Conservation (phyloP, 164 flowering plant genomes). For the Cinnamomum chago region DNA sequence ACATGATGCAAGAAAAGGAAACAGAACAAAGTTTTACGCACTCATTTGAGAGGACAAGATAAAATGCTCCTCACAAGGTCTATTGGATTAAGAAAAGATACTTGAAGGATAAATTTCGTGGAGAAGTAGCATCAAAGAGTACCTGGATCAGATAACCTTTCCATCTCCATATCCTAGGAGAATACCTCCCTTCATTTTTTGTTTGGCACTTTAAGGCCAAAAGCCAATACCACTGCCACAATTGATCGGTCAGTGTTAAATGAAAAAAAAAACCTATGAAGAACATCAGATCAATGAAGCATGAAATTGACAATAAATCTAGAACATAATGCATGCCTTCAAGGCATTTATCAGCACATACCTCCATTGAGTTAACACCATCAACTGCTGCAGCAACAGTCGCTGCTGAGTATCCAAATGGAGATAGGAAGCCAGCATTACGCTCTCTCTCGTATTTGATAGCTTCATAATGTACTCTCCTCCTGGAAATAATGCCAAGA, state of each 20-base stretch:
- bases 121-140: constrained; percentile 9
- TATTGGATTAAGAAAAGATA: not conserved
- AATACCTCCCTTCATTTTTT: constrained; percentile 24
- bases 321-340: not conserved
- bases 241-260: constrained; percentile 8
- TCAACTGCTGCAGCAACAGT: constrained; percentile 66
- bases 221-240: constrained; percentile 79
- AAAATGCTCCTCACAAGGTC: too few species aligned
- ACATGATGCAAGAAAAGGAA: too few species aligned
- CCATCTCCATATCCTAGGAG: constrained; percentile 78
- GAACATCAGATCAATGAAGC: constrained; percentile 5
- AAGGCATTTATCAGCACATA: constrained; percentile 11
- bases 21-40: too few species aligned
- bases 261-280: not conserved
- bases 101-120: not conserved
- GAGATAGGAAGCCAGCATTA: constrained; percentile 72
- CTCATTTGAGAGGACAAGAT: too few species aligned
- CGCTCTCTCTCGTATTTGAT: constrained; percentile 73
- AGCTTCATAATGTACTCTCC: constrained; percentile 73
- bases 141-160: constrained; percentile 74
- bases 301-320: not conserved
- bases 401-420: constrained; percentile 72
- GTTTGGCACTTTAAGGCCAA: constrained; percentile 50
- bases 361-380: constrained; percentile 75
- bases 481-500: constrained; percentile 76